Base-by-base conservation (phyloP, 177 flowering plant species). In the Telopea speciosissima region DNA sequence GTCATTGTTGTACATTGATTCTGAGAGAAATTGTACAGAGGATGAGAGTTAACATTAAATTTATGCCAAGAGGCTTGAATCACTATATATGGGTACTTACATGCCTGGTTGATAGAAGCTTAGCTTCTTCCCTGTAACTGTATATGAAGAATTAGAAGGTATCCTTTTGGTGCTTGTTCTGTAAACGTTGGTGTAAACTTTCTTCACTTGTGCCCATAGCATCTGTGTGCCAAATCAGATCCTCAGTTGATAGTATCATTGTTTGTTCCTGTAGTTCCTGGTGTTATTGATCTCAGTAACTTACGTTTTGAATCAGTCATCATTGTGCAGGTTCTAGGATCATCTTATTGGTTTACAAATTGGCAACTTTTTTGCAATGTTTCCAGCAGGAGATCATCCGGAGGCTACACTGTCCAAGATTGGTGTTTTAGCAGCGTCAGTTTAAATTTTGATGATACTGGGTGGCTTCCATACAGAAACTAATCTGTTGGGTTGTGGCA, bases 1-100 rank as follows among this genome's bases (percentile, higher is more conserved):
- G 23, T 70, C 78, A 71, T 74, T 83, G 88, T 84, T 85, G 88
- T 86, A 84, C 68, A 86, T 82, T 73, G 77, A 52, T 82, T 79
- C 70, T 75, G 85, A 83, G 87, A 79, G 83, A 72, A 82, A 82
- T 49, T 84, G 86, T 86, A 84, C 83, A 86, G 89, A 81, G 81
- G 80, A 75, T 74, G 79, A 72, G 82, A 77, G 77, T 77, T 79
- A 71, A 72, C 66, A 58, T 66, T 70, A 31, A 65, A 66, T 74
- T 79, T 75, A 75, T 69, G 66, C 42, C 66, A 67, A 64, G 73
- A 74, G 75, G 70, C 71, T 52, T 49, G 33, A 52, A 64, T 45
- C n/a, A 63, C 72, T 72, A 67, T 62, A 16, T 72, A 45, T 66
- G 67, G 68, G 16, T 49, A 71, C 63, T 63, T 22, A 21, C 49